Percentiles rank a stretch among this genome's conserved stretches.
Conservation (phyloP, 768 basidiomycete species). For the Clavulina sp. region DNA sequence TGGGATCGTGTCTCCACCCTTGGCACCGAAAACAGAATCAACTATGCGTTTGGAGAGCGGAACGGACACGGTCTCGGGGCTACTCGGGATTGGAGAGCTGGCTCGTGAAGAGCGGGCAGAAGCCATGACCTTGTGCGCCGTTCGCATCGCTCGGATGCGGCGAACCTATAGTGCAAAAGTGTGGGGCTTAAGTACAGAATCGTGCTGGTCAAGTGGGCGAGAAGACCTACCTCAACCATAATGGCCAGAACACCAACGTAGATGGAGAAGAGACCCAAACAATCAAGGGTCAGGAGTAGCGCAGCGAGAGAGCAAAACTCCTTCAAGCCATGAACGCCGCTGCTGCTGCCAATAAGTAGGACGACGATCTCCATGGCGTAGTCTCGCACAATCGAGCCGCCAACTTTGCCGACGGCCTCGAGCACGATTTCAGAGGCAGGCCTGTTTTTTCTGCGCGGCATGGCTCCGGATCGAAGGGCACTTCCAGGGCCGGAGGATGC, state of each 20-base stretch:
- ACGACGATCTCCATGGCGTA: conserved; percentile 87
- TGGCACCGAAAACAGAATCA: conserved; percentile 10
- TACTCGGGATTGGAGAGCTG: not conserved
- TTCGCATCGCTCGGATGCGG: conserved; percentile 28
- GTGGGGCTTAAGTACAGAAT: not conserved
- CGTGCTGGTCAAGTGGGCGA: not conserved
- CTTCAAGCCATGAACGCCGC: conserved; percentile 69
- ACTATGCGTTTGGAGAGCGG: conserved; percentile 16
- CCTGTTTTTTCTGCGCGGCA: conserved; percentile 26
- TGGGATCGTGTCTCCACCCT: not conserved
- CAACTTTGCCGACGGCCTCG: conserved; percentile 63
- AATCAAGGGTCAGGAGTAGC: conserved; percentile 72
- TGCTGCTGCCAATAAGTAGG: conserved; percentile 69
- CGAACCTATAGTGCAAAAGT: conserved; percentile 18
- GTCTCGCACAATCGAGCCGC: conserved; percentile 74
- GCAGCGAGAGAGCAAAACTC: conserved; percentile 95
- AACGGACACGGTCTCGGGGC: conserved; percentile 1
- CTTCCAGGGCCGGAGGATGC: conserved; percentile 9
- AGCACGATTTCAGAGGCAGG: conserved; percentile 73
- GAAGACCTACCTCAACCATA: conserved; percentile 68
- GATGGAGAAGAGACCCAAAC: conserved; percentile 76
- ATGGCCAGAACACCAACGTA: conserved; percentile 77
- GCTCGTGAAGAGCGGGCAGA: conserved; percentile 6
- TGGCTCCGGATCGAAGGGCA: conserved; percentile 10
- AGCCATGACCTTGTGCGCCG: conserved; percentile 13